phyloP scores from a whole-genome alignment of 2,329 filamentous ascomycete species.

The Fusarium robinianum region DNA sequence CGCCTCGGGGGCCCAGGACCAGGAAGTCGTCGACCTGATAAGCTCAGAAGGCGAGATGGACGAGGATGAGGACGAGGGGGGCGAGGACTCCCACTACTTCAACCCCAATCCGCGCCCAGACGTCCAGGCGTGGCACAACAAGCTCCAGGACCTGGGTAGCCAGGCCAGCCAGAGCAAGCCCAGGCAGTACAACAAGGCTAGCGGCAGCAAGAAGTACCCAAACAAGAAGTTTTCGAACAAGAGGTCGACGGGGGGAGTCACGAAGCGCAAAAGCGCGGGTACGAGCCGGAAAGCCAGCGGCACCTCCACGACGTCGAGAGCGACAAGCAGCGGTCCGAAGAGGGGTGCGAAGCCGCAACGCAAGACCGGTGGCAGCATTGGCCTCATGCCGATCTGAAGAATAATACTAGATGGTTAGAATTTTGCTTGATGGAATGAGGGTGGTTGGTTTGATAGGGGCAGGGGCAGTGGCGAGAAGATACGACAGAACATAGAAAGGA shows the following conservation, averaged over 20 bases:
- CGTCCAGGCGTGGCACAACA: conserved; percentile 43
- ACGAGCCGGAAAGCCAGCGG: conserved; percentile 40
- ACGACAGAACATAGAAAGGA: conserved; percentile 1
- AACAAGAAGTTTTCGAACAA: conserved; percentile 40
- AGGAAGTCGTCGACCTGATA: conserved; percentile 60
- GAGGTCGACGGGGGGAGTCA: conserved; percentile 37
- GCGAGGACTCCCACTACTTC: conserved; percentile 56
- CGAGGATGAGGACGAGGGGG: conserved; percentile 44
- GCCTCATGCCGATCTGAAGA: conserved; percentile 45
- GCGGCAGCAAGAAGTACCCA: conserved; percentile 37
- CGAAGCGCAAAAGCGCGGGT: conserved; percentile 39
- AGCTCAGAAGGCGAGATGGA: conserved; percentile 50
- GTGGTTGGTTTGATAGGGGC: no score
- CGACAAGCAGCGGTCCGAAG: conserved; percentile 30
- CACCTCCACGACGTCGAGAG: conserved; percentile 32
- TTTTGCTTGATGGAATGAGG: conserved; percentile 3
- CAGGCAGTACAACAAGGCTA: conserved; percentile 35
- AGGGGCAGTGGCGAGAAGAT: conserved; percentile 1
- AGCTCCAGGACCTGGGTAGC: conserved; percentile 38
- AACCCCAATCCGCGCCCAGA: conserved; percentile 33
- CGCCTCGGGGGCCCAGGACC: conserved; percentile 22
- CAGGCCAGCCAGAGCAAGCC: conserved; percentile 35
- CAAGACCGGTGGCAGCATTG: conserved; percentile 44
- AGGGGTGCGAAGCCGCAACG: conserved; percentile 39
- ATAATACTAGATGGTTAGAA: conserved; percentile 3